Evolutionary conservation across 495 filamentous ascomycete species (phyloP).

Genomic region (Aspergillus bridgeri): DNA sequence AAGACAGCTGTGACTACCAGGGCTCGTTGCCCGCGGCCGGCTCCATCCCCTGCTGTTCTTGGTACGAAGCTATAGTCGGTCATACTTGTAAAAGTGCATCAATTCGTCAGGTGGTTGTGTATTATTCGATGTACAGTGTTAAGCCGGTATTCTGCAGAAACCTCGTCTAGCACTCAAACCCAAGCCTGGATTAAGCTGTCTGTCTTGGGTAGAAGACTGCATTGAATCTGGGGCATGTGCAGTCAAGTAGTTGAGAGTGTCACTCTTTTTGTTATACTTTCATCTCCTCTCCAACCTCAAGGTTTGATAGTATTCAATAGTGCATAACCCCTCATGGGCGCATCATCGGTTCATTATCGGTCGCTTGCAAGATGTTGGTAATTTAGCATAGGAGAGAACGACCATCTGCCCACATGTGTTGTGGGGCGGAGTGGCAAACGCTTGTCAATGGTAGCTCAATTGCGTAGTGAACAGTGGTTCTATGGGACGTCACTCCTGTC

Average conservation of each 20-base stretch:
- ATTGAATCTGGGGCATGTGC: neutral
- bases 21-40: constrained; percentile 28
- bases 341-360: too few relatives aligned
- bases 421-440: neutral
- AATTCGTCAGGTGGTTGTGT: too few relatives aligned
- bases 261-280: too few relatives aligned
- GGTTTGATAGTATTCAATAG: too few relatives aligned
- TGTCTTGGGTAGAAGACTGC: too few relatives aligned
- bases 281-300: too few relatives aligned
- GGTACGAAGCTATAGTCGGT: constrained; percentile 18
- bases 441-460: neutral
- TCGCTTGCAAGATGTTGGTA: too few relatives aligned
- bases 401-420: constrained; percentile 4
- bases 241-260: neutral
- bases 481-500: neutral
- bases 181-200: neutral
- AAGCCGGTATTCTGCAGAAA: neutral
- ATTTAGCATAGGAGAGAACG: too few relatives aligned
- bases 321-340: too few relatives aligned
- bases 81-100: too few relatives aligned
- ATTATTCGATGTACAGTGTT: too few relatives aligned
- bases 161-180: neutral
- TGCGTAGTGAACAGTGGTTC: neutral
- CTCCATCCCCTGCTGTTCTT: constrained; percentile 18
- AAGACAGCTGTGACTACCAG: constrained; percentile 37